Percentiles rank a stretch among this genome's conserved stretches.
Evolutionary conservation across 2,329 filamentous ascomycete genomes (phyloP).

Genomic region (Aspergillus sp.): DNA sequence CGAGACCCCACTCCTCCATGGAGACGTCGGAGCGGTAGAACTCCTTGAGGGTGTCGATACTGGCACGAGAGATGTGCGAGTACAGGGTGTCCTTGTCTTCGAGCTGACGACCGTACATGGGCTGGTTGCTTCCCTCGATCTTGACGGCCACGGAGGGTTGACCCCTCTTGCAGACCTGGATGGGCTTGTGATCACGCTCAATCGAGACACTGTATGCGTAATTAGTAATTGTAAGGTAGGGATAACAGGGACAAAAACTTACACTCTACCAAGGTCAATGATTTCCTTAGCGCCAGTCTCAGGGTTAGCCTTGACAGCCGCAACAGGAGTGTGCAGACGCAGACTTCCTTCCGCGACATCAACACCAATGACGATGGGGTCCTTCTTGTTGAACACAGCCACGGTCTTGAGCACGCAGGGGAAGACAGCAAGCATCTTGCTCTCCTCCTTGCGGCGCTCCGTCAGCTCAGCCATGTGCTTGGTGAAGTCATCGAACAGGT

Average conservation of each 20-base stretch:
- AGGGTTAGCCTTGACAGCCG: slow-evolving; percentile 78
- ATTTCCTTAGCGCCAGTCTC: slow-evolving; percentile 81
- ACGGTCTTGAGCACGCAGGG: slow-evolving; percentile 88
- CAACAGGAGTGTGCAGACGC: slow-evolving; percentile 83
- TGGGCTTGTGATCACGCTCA: slow-evolving; percentile 95
- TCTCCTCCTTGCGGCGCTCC: slow-evolving; percentile 93
- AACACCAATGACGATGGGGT: slow-evolving; percentile 90
- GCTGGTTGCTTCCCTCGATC: slow-evolving; percentile 92
- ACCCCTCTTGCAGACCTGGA: slow-evolving; percentile 89
- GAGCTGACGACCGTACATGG: slow-evolving; percentile 89
- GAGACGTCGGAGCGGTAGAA: slow-evolving; percentile 86
- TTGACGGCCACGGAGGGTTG: slow-evolving; percentile 98
- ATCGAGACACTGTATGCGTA: slow-evolving; percentile 72
- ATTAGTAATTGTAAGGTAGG: slow-evolving; percentile 21
- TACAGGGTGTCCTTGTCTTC: slow-evolving; percentile 90
- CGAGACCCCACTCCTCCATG: slow-evolving; percentile 91
- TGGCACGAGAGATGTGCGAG: slow-evolving; percentile 80
- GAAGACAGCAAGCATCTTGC: slow-evolving; percentile 94
- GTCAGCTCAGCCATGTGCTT: slow-evolving; percentile 86
- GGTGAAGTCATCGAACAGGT: slow-evolving; percentile 94
- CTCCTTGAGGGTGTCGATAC: slow-evolving; percentile 94
- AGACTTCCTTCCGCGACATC: slow-evolving; percentile 92
- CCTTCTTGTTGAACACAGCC: slow-evolving; percentile 97
- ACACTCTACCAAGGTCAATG: slow-evolving; percentile 87
- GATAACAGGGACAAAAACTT: slow-evolving; percentile 48